phyloP scores from a whole-genome alignment of 345 rosid species.

The Aurinia saxatilis region DNA sequence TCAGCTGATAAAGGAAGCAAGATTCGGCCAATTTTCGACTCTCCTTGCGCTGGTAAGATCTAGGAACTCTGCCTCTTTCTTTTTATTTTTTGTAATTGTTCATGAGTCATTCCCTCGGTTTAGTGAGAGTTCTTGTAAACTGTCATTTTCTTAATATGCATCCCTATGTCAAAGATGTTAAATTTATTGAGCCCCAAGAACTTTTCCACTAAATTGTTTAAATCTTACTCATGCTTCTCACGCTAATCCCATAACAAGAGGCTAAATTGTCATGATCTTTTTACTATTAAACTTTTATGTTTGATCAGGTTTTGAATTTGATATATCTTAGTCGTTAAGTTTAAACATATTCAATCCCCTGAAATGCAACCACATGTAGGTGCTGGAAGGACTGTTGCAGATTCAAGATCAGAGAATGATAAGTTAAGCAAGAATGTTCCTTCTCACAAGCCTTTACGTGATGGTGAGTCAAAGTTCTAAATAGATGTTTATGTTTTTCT shows the following conservation, averaged over 20 bases:
- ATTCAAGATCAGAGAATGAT: conserved; percentile 27
- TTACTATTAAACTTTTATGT: background rate
- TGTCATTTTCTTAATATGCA: background rate
- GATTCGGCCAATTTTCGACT: background rate
- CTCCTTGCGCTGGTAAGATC: conserved; percentile 16
- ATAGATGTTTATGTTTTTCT: background rate
- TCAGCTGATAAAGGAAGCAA: conserved; percentile 14
- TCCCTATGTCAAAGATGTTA: background rate
- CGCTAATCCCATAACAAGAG: background rate
- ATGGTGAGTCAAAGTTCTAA: conserved; percentile 36
- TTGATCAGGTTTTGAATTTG: background rate
- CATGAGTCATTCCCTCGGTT: no score
- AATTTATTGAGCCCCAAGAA: background rate
- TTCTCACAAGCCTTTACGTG: conserved; percentile 42
- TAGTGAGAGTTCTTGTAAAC: background rate
- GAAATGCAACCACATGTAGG: background rate
- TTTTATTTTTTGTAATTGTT: background rate
- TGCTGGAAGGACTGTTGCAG: conserved; percentile 24
- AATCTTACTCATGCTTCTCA: background rate
- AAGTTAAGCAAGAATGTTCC: conserved; percentile 20
- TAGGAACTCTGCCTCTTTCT: background rate
- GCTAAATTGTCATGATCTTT: background rate
- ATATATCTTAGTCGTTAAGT: no score
- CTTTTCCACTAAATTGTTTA: background rate
- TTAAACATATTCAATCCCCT: background rate